Evolutionary conservation across 176 grass and related monocot genomes (phyloP).

Genomic region (Musa schizocarpa): DNA sequence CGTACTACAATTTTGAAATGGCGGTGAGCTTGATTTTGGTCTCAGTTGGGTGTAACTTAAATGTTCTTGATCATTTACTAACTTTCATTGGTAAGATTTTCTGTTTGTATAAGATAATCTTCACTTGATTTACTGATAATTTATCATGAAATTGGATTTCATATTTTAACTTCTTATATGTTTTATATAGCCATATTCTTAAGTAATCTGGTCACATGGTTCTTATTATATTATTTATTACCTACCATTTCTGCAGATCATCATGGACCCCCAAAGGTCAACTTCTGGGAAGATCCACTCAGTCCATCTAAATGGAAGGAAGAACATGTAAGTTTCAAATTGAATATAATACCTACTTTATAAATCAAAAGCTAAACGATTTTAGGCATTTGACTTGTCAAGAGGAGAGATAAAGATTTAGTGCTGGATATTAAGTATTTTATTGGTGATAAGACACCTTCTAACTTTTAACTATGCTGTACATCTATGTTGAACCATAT

Average conservation of each 20-base stretch:
- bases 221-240: not conserved
- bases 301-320: constrained; percentile 47
- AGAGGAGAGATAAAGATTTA: not conserved
- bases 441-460: too few relatives aligned
- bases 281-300: constrained; percentile 41
- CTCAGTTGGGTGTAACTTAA: not conserved
- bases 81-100: not conserved
- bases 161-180: not conserved
- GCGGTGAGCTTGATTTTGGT: not conserved
- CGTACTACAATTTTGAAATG: not conserved
- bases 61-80: not conserved
- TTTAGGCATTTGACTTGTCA: not conserved
- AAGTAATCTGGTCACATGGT: not conserved
- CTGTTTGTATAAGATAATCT: not conserved
- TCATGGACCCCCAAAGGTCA: constrained; percentile 38
- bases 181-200: not conserved
- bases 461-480: too few relatives aligned
- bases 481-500: too few relatives aligned
- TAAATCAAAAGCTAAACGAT: not conserved
- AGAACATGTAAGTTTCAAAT: constrained; percentile 32
- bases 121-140: not conserved
- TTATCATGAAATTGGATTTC: not conserved
- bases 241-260: constrained; percentile 20
- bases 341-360: not conserved
- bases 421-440: not conserved